Evolutionary conservation across 805 yeast species (phyloP), one percentile per base, ranked within the genome.

Genomic region (Millerozyma miso): DNA sequence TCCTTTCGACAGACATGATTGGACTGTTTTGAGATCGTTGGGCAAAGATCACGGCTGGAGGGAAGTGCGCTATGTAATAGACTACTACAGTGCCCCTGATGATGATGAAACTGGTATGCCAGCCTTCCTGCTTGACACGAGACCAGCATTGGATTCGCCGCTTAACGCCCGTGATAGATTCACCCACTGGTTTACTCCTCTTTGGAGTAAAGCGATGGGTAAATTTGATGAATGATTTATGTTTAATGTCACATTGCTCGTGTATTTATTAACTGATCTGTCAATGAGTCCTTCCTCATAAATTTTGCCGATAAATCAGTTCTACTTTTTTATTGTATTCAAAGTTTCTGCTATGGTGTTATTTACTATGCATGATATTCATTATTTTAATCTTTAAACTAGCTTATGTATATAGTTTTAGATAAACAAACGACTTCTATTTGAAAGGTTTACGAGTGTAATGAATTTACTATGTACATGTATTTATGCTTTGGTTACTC

Each of bases 1-100:
- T 3, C 99, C 99, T 4, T 93, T 93, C 57, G 99, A 93, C 63
- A 81, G 99, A 62, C 99, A 93, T 56, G 99, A 93, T 67, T 93
- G 99, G 99, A 85, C 95, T 2, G 96, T 93, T 4, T 71, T 91
- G 52, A 76, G 99, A 55, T 72, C 79, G 10, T 65, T 62, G 39
- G 79, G 79, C 3, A 42, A 40, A 14, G 36, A 57, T 14, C 61
- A 71, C 14, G 73, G 69, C 15, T 85, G 90, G 86, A 69, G 74
- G 40, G 69, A 81, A 52, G 89, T 93, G 16, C 76, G 99, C 48
- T 93, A 93, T 55, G 95, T 93, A 23, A 89, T 93, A 55, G 99
- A 93, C 62, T 93, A 91, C 62, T 93, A 93, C 60, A 81, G 88
- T n/a, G 97, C 96, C 3, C 96, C 96, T 4, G 97, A 89, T 52